Percentiles rank a stretch among this genome's conserved stretches.
These are phyloP conservation scores for Diplotaxis tenuifolia DNA, from an alignment of 345 rosid genomes.

Conservation along the genomic window DNA sequence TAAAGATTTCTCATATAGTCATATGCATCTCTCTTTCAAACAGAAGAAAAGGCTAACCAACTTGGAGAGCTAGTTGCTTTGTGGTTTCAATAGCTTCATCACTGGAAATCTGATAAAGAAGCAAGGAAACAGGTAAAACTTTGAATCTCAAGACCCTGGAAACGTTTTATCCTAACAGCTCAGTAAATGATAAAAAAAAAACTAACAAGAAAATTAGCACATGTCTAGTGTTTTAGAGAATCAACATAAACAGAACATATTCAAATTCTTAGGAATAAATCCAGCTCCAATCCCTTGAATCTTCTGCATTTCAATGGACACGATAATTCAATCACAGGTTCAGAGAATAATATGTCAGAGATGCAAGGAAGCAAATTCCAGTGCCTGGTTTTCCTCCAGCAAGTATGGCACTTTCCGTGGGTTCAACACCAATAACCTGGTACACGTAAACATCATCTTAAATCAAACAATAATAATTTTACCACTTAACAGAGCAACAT, in stretches of 20 bases:
- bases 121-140: constrained; percentile 6
- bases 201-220: neutral
- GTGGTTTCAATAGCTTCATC: constrained; percentile 95
- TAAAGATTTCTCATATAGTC: too few relatives aligned
- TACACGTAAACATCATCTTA: constrained; percentile 22
- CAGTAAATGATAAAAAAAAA: neutral
- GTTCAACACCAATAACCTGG: constrained; percentile 87
- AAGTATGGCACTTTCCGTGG: constrained; percentile 72
- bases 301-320: constrained; percentile 52
- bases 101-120: constrained; percentile 66
- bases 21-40: too few relatives aligned
- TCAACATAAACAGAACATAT: constrained; percentile 27
- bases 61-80: constrained; percentile 90
- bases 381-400: constrained; percentile 78
- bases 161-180: neutral
- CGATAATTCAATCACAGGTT: neutral
- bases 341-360: neutral
- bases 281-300: constrained; percentile 99
- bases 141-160: constrained; percentile 3
- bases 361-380: neutral
- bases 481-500: neutral
- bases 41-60: constrained; percentile 54
- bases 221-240: neutral
- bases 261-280: constrained; percentile 82
- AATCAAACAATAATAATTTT: neutral